phyloP scores from a whole-genome alignment of 495 filamentous ascomycete genomes.

The Trypethelium eluteriae region DNA sequence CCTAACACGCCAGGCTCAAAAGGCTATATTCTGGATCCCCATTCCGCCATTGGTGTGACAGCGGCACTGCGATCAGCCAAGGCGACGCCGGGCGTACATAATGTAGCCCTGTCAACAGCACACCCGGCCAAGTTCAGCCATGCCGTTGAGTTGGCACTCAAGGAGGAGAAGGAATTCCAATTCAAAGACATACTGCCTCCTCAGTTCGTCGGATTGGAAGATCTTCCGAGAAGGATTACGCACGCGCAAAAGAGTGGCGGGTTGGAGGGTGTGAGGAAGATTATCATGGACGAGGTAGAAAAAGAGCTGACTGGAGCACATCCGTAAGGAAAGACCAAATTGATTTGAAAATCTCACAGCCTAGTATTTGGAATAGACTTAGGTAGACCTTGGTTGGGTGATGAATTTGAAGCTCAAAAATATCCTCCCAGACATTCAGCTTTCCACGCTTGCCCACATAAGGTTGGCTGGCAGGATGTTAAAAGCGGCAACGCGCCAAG shows the following conservation, averaged over 20 bases:
- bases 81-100: not conserved
- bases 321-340: not conserved
- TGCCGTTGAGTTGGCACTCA: not conserved
- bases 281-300: not conserved
- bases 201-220: not conserved
- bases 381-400: too few species aligned
- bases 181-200: not conserved
- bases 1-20: not conserved
- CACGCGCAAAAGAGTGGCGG: not conserved
- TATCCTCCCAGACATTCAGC: too few species aligned
- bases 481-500: too few species aligned
- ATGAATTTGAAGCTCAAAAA: too few species aligned
- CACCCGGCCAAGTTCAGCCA: not conserved
- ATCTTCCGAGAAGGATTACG: not conserved
- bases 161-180: not conserved
- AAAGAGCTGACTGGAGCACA: not conserved
- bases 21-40: not conserved
- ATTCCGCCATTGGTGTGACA: not conserved
- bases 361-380: too few species aligned
- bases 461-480: too few species aligned
- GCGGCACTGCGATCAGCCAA: not conserved
- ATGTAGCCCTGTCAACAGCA: not conserved
- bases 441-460: too few species aligned
- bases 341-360: too few species aligned
- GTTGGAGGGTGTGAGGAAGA: not conserved